Base-by-base conservation (phyloP, 257 asterid genomes). In the Lycium ferocissimum region DNA sequence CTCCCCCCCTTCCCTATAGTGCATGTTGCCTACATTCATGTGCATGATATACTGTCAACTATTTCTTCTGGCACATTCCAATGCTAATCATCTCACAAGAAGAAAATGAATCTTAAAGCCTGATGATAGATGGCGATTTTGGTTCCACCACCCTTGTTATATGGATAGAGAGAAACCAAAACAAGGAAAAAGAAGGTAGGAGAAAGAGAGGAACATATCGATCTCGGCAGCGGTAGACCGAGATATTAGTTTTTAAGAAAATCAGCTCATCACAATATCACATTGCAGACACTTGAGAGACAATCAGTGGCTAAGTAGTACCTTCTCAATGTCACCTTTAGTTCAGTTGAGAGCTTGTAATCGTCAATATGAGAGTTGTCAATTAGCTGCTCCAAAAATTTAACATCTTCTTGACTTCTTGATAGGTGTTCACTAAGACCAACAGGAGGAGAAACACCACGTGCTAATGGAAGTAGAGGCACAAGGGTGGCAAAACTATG, bases 341-440 rank as follows among this genome's bases (percentile, higher is more conserved):
- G 90, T 86, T 95, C 98, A 84, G 95, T 93, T 9, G 97, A 89
- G 84, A 97, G 98, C 83, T 91, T 90, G 93, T 94, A 97, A 89
- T 97, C 98, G 75, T 97, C 99, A 84, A 97, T 97, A 72, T 95
- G 97, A 81, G 99, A 97, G 89, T 93, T 94, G 91, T 97, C 99
- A 87, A 95, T 96, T 51, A 97, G 97, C 87, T 97, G 99, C 93
- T 97, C 99, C 90, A 97, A 90, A 86, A 97, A 97, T 84, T 92
- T 91, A 47, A 97, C 97, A 87, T 97, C 99, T 84, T 97, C 99
- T 86, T 95, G 91, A 87, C 90, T 95, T 87, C 96, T 90, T 49
- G 96, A 91, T 89, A 95, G 86, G 75, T 97, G 92, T 81, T 92
- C 97, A 85, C 94, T 87, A 88, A 95, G 90, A 59, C 96, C 95